Evolutionary conservation across 2,329 filamentous ascomycete species (phyloP).

Genomic region (Lecanicillium sp.): DNA sequence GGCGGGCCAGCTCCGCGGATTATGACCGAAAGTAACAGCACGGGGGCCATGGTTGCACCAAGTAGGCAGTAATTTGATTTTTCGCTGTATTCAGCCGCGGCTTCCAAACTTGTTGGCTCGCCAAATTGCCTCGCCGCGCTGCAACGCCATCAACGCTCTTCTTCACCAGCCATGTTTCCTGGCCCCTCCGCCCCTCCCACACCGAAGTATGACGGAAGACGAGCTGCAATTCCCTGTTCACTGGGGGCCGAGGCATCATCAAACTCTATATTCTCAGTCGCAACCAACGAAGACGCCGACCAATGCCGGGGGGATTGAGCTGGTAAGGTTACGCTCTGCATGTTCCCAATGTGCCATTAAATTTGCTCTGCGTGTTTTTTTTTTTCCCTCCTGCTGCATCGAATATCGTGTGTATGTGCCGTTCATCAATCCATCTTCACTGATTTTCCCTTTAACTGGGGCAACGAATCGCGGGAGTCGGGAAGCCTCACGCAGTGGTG

Average conservation of each 20-base stretch:
- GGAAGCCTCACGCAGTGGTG: slow-evolving; percentile 4
- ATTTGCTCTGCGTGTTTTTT: neutral
- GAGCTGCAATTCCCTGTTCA: neutral
- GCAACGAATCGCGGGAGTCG: slow-evolving; percentile 5
- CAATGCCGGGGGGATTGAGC: too few relatives aligned
- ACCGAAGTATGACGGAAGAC: neutral
- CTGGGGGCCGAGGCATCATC: neutral
- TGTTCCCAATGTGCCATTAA: too few relatives aligned
- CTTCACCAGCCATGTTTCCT: too few relatives aligned
- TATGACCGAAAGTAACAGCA: too few relatives aligned
- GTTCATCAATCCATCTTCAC: neutral
- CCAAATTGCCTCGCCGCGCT: too few relatives aligned
- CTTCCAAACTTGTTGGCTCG: too few relatives aligned
- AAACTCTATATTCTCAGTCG: neutral
- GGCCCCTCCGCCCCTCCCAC: neutral
- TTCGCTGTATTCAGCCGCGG: too few relatives aligned
- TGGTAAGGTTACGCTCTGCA: neutral
- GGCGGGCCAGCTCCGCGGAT: too few relatives aligned
- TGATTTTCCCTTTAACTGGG: neutral
- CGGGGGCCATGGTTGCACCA: too few relatives aligned
- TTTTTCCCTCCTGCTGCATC: neutral
- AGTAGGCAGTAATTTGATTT: too few relatives aligned
- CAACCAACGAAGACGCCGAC: too few relatives aligned
- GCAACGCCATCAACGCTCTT: too few relatives aligned
- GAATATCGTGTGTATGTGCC: neutral